A percentile compares a stretch with the other conserved stretches of the same genome.
phyloP scores from a whole-genome alignment of 2,329 filamentous ascomycete genomes.

The Pseudogymnoascus sp. region DNA sequence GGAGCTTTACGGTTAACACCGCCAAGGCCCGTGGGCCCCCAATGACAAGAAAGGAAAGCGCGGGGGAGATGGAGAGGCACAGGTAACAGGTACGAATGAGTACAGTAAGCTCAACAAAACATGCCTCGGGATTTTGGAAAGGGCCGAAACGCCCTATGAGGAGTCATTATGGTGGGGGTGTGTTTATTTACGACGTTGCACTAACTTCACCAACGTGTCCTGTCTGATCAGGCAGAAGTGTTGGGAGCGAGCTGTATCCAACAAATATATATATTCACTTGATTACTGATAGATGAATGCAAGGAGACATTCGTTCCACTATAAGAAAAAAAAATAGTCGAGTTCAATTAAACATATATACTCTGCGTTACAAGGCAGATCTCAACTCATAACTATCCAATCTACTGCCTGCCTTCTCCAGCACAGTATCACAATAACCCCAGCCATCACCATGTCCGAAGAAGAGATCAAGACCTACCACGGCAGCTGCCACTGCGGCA shows the following conservation, averaged over 20 bases:
- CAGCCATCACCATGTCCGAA: not conserved
- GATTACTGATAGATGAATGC: not conserved
- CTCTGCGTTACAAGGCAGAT: not conserved
- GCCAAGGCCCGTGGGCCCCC: not conserved
- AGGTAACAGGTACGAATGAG: not conserved
- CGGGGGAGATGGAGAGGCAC: not conserved
- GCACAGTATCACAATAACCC: not conserved
- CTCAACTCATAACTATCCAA: not conserved
- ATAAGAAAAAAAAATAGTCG: not conserved
- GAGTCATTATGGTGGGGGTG: not conserved
- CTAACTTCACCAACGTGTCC: not conserved
- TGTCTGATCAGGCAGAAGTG: not conserved
- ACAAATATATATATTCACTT: not conserved
- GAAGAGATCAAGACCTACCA: slow-evolving; percentile 2
- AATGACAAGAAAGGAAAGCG: not conserved
- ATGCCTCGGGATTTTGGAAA: not conserved
- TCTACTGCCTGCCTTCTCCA: not conserved
- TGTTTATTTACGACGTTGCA: not conserved
- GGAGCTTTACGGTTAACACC: not conserved
- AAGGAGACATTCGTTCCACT: not conserved
- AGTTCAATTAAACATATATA: not conserved
- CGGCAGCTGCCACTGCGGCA: slow-evolving; percentile 4
- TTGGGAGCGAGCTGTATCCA: not conserved
- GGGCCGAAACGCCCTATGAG: not conserved
- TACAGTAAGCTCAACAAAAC: slow-evolving; percentile 1